Evolutionary conservation across 2,329 filamentous ascomycete species (phyloP), one percentile per base, ranked within the genome.

Genomic region (Trichoderma polysporum): DNA sequence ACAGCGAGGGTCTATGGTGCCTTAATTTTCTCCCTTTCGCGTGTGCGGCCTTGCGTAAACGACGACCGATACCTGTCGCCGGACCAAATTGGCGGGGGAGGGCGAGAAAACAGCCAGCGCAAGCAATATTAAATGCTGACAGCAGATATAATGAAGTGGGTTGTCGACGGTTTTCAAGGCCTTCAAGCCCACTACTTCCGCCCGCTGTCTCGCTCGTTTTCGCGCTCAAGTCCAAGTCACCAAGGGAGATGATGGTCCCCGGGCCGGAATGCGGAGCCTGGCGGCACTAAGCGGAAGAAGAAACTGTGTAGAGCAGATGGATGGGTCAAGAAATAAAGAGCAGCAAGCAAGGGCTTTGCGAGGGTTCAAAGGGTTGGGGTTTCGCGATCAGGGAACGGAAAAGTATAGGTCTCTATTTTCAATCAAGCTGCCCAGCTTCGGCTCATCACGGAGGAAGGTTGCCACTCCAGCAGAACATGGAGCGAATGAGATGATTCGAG

Each of bases 191-290:
- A 64, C 50, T 64, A 37, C 50, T 47, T n/a, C 53, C 53, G 29
- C 33, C 52, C 50, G 60, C 60, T 50, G 33, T 63, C 59, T 47
- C 59, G 53, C 33, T 52, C 22, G 50, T 25, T n/a, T n/a, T 63
- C 49, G 60, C 60, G 60, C 49, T 41, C 25, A 53, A 52, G 58
- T 39, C 33, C 22, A 52, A 52, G 31, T 27, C 37, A 35, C 49
- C 45, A 25, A 61, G 58, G 58, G 58, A 61, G 31, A n/a, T 9
- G 4, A 10, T 37, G 45, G 45, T 35, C 61, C 37, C 50, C 50
- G 61, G 61, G 39, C 61, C 61, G 61, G 61, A 63, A 64, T 64
- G 61, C 61, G 61, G 61, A 64, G 61, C 61, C 61, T 56, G 61
- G 25, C 27, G 50, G 35, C 35, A 64, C 50, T 64, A 64, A 47